Percentiles rank a stretch among this genome's conserved stretches.
These are phyloP conservation scores for Microbotryomycetes sp. DNA, from an alignment of 1,284 basidiomycete genomes.

Conservation along the genomic window DNA sequence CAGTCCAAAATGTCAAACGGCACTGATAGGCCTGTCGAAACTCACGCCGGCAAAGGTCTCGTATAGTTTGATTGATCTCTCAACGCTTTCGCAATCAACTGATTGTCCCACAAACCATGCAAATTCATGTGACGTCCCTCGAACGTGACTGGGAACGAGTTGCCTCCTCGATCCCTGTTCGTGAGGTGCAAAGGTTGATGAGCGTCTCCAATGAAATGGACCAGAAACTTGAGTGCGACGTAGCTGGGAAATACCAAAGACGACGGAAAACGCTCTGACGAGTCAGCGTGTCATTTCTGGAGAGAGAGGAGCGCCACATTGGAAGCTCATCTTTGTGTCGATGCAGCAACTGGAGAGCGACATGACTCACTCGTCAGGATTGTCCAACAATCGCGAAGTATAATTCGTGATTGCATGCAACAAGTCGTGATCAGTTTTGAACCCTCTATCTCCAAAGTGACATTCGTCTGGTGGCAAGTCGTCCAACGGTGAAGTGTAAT, in stretches of 20 bases:
- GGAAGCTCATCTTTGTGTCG: conserved; percentile 14
- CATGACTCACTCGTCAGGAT: conserved; percentile 23
- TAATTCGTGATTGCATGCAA: conserved; percentile 32
- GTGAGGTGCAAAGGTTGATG: conserved; percentile 46
- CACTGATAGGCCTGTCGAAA: background rate
- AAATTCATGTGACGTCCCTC: conserved; percentile 40
- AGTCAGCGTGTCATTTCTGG: background rate
- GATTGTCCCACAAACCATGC: conserved; percentile 43
- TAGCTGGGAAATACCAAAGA: conserved; percentile 9
- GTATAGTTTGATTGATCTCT: conserved; percentile 42
- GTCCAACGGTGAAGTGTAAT: conserved; percentile 41
- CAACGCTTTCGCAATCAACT: conserved; percentile 40
- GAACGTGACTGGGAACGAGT: conserved; percentile 41
- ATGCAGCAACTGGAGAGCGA: conserved; percentile 23
- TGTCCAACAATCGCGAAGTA: conserved; percentile 12
- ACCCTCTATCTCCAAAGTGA: conserved; percentile 38
- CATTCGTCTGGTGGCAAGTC: conserved; percentile 42
- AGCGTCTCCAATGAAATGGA: conserved; percentile 42
- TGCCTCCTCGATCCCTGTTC: conserved; percentile 42
- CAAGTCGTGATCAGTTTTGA: conserved; percentile 33
- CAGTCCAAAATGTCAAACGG: background rate
- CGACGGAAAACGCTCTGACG: background rate
- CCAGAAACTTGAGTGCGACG: conserved; percentile 39
- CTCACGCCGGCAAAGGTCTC: conserved; percentile 36
- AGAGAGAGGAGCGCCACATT: background rate